Evolutionary conservation across 2,329 filamentous ascomycete genomes (phyloP).

Genomic region (Colletotrichum sp.): DNA sequence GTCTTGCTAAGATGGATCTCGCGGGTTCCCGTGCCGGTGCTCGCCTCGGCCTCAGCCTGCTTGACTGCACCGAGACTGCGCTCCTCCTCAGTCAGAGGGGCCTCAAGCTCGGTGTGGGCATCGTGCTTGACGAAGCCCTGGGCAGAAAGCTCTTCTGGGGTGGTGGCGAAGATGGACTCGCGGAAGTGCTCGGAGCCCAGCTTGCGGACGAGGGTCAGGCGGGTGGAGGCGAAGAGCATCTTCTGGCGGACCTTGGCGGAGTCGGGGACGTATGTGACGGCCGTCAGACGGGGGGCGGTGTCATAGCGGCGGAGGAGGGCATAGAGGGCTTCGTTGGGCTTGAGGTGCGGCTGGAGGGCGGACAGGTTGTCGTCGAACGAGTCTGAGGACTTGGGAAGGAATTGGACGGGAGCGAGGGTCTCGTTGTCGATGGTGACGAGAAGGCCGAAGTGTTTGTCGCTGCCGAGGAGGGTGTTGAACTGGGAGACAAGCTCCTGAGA

Average conservation of each 20-base stretch:
- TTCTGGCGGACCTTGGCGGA: conserved; percentile 81
- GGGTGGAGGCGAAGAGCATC: conserved; percentile 83
- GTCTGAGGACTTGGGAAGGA: conserved; percentile 57
- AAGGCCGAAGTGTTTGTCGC: conserved; percentile 69
- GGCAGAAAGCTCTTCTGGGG: conserved; percentile 70
- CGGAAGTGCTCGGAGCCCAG: conserved; percentile 80
- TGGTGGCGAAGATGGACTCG: conserved; percentile 77
- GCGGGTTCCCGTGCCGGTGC: conserved; percentile 67
- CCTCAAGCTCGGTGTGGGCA: conserved; percentile 66
- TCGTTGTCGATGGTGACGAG: conserved; percentile 75
- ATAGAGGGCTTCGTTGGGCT: conserved; percentile 73
- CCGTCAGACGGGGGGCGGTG: conserved; percentile 63
- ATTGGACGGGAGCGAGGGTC: conserved; percentile 64
- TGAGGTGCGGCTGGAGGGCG: conserved; percentile 67
- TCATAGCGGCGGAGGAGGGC: conserved; percentile 75
- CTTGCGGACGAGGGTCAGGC: conserved; percentile 77
- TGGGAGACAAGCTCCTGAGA: conserved; percentile 78
- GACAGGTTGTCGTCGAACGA: conserved; percentile 70
- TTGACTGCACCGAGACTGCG: conserved; percentile 73
- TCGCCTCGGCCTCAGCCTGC: conserved; percentile 76
- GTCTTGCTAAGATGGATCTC: conserved; percentile 65
- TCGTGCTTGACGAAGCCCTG: conserved; percentile 77
- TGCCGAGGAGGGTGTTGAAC: conserved; percentile 73
- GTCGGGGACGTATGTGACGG: conserved; percentile 82
- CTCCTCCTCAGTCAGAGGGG: conserved; percentile 83